These are phyloP conservation scores for Sarocladiaceae sp. DNA, from an alignment of 2,329 filamentous ascomycete genomes.

Conservation along the genomic window DNA sequence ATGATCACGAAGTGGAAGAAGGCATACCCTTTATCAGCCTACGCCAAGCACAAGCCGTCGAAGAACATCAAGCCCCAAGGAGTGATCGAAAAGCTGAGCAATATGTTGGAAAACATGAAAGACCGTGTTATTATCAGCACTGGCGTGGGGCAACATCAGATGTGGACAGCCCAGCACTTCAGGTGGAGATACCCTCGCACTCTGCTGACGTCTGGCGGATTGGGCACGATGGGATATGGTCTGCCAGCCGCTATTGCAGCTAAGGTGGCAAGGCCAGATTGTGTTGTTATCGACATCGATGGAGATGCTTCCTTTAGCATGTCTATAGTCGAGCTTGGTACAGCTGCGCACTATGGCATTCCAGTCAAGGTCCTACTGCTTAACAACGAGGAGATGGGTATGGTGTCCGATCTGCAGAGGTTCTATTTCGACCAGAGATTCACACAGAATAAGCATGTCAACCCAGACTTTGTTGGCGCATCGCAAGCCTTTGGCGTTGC, in stretches of 20 bases:
- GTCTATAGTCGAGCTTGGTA: conserved; percentile 93
- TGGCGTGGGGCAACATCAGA: conserved; percentile 93
- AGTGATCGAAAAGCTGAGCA: conserved; percentile 84
- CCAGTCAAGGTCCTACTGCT: conserved; percentile 90
- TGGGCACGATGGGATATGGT: conserved; percentile 91
- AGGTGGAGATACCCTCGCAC: conserved; percentile 86
- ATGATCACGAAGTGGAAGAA: conserved; percentile 90
- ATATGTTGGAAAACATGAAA: conserved; percentile 76
- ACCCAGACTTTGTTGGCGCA: conserved; percentile 92
- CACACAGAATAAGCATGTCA: conserved; percentile 87
- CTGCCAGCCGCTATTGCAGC: conserved; percentile 92
- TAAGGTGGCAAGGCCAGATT: conserved; percentile 72
- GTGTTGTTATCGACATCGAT: conserved; percentile 91
- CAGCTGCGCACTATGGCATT: conserved; percentile 92
- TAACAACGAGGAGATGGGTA: conserved; percentile 97
- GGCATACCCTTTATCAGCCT: conserved; percentile 79
- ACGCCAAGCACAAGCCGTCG: conserved; percentile 70
- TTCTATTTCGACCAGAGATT: conserved; percentile 95
- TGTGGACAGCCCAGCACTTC: conserved; percentile 98
- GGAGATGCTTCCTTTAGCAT: conserved; percentile 98
- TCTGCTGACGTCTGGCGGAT: conserved; percentile 93
- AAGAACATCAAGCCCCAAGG: conserved; percentile 92
- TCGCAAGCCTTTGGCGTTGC: conserved; percentile 87
- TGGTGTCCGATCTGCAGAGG: conserved; percentile 98
- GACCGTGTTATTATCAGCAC: conserved; percentile 84